These are phyloP conservation scores for Elasticomyces elasticus DNA, from an alignment of 495 filamentous ascomycete species.

Conservation along the genomic window DNA sequence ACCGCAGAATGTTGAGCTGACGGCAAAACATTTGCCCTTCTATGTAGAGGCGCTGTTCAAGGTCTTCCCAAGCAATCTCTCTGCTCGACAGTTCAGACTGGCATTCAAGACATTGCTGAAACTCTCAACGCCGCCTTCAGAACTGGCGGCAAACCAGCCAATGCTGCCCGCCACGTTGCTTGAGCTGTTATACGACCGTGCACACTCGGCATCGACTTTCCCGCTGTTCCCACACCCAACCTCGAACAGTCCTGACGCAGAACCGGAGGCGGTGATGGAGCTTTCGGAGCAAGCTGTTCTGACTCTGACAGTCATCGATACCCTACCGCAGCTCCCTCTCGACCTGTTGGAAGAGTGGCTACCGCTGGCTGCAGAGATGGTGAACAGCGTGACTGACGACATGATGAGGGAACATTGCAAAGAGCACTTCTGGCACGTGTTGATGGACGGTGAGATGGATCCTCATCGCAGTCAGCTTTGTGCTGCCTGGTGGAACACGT, in stretches of 20 bases:
- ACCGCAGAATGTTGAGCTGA: slow-evolving; percentile 61
- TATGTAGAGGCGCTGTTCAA: slow-evolving; percentile 79
- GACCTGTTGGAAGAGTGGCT: slow-evolving; percentile 67
- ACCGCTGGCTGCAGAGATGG: slow-evolving; percentile 56
- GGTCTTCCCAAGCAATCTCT: slow-evolving; percentile 75
- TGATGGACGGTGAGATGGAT: slow-evolving; percentile 85
- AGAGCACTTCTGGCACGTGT: slow-evolving; percentile 72
- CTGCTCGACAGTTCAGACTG: slow-evolving; percentile 80
- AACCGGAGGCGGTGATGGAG: slow-evolving; percentile 21
- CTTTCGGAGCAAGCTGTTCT: slow-evolving; percentile 77
- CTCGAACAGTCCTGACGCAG: slow-evolving; percentile 12
- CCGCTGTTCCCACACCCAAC: slow-evolving; percentile 33
- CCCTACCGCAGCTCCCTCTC: slow-evolving; percentile 63
- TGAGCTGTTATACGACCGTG: slow-evolving; percentile 67
- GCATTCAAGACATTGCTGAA: slow-evolving; percentile 85
- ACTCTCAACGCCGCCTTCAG: slow-evolving; percentile 73
- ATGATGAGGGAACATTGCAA: slow-evolving; percentile 55
- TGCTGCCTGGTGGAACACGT: slow-evolving; percentile 78
- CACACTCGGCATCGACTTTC: slow-evolving; percentile 44
- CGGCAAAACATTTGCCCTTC: slow-evolving; percentile 65
- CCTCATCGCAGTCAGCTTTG: slow-evolving; percentile 70
- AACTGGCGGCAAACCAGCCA: slow-evolving; percentile 58
- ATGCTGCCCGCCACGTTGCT: slow-evolving; percentile 68
- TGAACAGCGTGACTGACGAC: slow-evolving; percentile 52
- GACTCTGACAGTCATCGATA: slow-evolving; percentile 70